Base-by-base conservation (phyloP, 2,329 filamentous ascomycete species). In the Xenoacremonium recifei region DNA sequence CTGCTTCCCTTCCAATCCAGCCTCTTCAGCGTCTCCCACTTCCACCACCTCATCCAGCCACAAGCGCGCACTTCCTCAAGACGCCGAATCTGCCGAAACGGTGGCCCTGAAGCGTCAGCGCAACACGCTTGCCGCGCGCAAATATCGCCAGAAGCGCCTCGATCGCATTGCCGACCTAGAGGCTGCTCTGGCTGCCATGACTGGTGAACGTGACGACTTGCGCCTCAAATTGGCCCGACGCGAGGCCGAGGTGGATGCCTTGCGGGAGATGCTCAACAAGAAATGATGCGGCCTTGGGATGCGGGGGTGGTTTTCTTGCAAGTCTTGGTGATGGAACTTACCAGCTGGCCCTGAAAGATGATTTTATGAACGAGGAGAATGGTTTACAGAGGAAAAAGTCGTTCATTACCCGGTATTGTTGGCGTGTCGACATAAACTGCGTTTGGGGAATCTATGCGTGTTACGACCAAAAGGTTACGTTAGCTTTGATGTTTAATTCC, bases 51-150 rank as follows among this genome's bases (percentile, higher is more conserved):
- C 44, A n/a, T 48, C 51, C 16, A 6, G 18, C 32, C 25, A 17
- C 39, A 51, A 49, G 39, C 51, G 50, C 39, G 49, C 54, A 33
- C 25, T 35, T 29, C 39, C 39, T 21, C 45, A 48, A 4, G 49
- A 52, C 21, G 58, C 59, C 6, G 57, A 62, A 11, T 42, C 51
- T 13, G 48, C 48, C 4, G 47, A 50, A 19, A 51, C 60, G 21
- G 62, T 60, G 5, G 57, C 62, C 15, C 57, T 71, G 56, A 86
- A 86, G 62, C 80, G 84, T 20, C 77, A 79, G 47, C 76, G 79
- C 47, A 87, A 88, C 62, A 87, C 83, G 12, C 72, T 85, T 47
- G 84, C 84, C n/a, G 84, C 84, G 21, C 76, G 82, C 47, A 82
- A 84, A 47, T 87, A 86, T 59, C 79, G 84, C 19, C 83, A 87